Conservation (phyloP, 179 eudicot genomes). For the Dionaea muscipula region DNA sequence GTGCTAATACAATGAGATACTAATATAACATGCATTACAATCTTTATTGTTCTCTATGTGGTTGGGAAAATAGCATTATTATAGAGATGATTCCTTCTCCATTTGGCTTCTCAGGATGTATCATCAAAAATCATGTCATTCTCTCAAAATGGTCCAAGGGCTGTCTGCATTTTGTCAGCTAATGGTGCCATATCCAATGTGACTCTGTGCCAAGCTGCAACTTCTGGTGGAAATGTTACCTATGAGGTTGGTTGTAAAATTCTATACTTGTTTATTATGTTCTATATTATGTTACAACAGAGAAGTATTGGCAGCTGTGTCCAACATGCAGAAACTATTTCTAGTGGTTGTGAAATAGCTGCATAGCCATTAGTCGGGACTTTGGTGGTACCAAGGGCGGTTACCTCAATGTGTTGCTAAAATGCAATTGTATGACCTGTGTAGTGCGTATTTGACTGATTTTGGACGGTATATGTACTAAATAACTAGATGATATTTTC, state of each 20-base stretch:
- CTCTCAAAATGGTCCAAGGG: slow-evolving; percentile 70
- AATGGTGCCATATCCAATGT: slow-evolving; percentile 65
- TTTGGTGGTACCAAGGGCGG: no score
- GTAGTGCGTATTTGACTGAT: no score
- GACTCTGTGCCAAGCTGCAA: slow-evolving; percentile 70
- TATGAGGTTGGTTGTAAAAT: slow-evolving; percentile 48
- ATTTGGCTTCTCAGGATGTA: slow-evolving; percentile 41
- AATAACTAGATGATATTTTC: no score
- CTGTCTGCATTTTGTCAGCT: slow-evolving; percentile 68
- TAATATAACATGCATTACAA: no score
- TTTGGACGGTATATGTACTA: no score
- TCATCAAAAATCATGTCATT: slow-evolving; percentile 63
- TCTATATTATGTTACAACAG: no score
- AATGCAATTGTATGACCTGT: no score
- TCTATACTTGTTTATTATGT: not conserved
- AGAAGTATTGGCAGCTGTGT: not conserved
- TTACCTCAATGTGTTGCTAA: no score
- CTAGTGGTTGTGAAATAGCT: not conserved
- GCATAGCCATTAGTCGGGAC: no score
- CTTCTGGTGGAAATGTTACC: slow-evolving; percentile 69
- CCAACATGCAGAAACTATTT: not conserved
- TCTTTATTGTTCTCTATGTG: no score
- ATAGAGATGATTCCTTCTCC: not conserved
- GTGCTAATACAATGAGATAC: no score
- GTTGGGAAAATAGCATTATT: not conserved